Evolutionary conservation across 441 rosid genomes (phyloP).

Genomic region (Mallotus japonicus): DNA sequence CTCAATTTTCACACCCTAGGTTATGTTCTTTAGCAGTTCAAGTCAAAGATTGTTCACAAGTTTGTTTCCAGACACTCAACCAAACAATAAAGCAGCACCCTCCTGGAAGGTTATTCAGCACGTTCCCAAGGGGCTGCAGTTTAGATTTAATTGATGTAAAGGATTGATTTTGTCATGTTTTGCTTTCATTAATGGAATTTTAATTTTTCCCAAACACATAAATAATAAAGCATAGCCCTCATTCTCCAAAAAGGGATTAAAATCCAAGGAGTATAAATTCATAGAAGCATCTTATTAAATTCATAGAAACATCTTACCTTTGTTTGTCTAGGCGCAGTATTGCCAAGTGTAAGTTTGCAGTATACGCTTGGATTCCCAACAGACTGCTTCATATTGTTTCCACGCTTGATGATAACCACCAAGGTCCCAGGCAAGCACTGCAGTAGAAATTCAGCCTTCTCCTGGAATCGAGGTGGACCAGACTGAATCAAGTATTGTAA

Average conservation of each 20-base stretch:
- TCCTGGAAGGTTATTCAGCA: not conserved
- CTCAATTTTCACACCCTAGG: too few species aligned
- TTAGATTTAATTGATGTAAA: not conserved
- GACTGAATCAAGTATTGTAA: slow-evolving; percentile 97
- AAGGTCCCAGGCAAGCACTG: slow-evolving; percentile 99
- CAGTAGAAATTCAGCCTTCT: slow-evolving; percentile 92
- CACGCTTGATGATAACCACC: slow-evolving; percentile 91
- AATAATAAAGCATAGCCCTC: not conserved
- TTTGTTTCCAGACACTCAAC: not conserved
- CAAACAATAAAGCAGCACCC: not conserved
- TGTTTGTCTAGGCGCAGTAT: slow-evolving; percentile 85
- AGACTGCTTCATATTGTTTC: slow-evolving; percentile 99
- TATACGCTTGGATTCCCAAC: slow-evolving; percentile 95
- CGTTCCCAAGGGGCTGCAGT: not conserved
- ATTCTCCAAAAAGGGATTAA: not conserved
- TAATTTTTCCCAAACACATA: not conserved
- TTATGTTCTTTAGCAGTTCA: too few species aligned
- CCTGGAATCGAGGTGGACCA: slow-evolving; percentile 99
- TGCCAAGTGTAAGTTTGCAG: slow-evolving; percentile 95
- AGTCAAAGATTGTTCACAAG: too few species aligned
- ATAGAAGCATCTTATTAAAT: slow-evolving; percentile 25
- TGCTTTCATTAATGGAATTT: not conserved
- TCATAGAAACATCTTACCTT: slow-evolving; percentile 47
- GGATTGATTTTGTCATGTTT: not conserved
- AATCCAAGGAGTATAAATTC: not conserved